Base-by-base conservation (phyloP, 768 basidiomycete species). In the Floccularia luteovirens region DNA sequence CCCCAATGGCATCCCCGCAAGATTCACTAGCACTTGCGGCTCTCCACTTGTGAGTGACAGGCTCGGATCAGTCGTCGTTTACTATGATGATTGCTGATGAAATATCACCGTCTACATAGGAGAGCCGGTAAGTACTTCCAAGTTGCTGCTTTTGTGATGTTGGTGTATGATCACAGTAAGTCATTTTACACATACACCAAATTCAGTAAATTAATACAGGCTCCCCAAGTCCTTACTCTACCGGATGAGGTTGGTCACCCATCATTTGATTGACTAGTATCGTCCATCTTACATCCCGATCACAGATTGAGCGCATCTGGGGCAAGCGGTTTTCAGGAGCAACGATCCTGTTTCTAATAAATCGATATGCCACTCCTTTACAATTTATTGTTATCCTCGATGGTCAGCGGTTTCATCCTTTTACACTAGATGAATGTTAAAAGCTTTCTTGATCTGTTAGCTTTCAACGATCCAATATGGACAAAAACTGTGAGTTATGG, bases 131-230 rank as follows among this genome's bases (percentile, higher is more conserved):
- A 53, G 36, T 50, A 46, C 30, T 53, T 53, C 28, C 52, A 53
- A 24, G 33, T 53, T 2, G 52, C 49, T 4, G 45, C 47, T 5
- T 53, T 53, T 31, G 46, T 43, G 10, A 47, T 53, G 49, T 31
- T 53, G 5, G 31, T 53, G 2, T 53, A 48, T 24, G 49, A 53
- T 31, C 52, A 53, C 24, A 23, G 52, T 51, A 36, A 2, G 48
- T 40, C 17, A 24, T 17, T 13, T 37, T 10, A 6, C 1, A 7
- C 36, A 22, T 17, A 12, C 12, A 22, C 10, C 36, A 37, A 10
- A 11, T 24, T 37, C 22, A 19, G n/a, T 10, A 6, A 37, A 14
- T 19, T 7, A 37, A 8, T 13, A 6, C n/a, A 17, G 10, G 24
- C 36, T 37, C 8, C 24, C 21, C 14, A 19, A 37, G 36, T 3